Evolutionary conservation across 345 rosid species (phyloP).

Genomic region (Stellera chamaejasme): DNA sequence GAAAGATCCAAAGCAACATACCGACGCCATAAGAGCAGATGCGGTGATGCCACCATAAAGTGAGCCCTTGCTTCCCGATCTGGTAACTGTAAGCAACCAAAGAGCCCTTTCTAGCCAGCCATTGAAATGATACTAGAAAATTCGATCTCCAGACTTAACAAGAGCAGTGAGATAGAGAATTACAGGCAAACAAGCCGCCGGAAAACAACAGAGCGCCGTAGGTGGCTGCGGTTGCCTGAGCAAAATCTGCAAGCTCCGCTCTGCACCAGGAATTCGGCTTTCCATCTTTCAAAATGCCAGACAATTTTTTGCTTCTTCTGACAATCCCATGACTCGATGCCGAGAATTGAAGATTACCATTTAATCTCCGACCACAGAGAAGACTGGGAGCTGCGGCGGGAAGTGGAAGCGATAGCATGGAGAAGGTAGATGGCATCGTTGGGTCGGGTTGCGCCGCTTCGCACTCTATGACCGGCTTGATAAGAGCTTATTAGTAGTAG

Average conservation of each 20-base stretch:
- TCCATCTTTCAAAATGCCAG: conserved; percentile 1
- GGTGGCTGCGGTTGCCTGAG: conserved; percentile 53
- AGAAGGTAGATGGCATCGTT: conserved; percentile 3
- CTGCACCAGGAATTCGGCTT: conserved; percentile 26
- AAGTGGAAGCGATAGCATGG: not conserved
- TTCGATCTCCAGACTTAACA: not conserved
- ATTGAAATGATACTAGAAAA: not conserved
- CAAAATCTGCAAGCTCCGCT: conserved; percentile 54
- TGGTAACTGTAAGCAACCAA: conserved; percentile 30
- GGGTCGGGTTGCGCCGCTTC: too few relatives aligned
- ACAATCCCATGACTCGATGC: not conserved
- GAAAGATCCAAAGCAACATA: conserved; percentile 16
- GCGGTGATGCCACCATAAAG: conserved; percentile 74
- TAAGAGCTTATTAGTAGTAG: too few relatives aligned
- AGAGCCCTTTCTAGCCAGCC: too few relatives aligned
- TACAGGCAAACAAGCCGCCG: conserved; percentile 84
- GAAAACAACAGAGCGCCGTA: conserved; percentile 63
- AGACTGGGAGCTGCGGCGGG: not conserved
- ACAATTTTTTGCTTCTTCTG: not conserved
- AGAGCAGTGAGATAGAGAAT: not conserved
- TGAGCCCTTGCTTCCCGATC: conserved; percentile 76
- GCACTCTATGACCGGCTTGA: too few relatives aligned
- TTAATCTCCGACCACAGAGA: not conserved
- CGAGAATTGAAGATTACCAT: not conserved
- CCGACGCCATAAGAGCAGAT: conserved; percentile 66